A percentile compares a stretch with the other conserved stretches of the same genome.
These are phyloP conservation scores for Fusarium sp. DNA, from an alignment of 2,329 filamentous ascomycete genomes.

Conservation along the genomic window DNA sequence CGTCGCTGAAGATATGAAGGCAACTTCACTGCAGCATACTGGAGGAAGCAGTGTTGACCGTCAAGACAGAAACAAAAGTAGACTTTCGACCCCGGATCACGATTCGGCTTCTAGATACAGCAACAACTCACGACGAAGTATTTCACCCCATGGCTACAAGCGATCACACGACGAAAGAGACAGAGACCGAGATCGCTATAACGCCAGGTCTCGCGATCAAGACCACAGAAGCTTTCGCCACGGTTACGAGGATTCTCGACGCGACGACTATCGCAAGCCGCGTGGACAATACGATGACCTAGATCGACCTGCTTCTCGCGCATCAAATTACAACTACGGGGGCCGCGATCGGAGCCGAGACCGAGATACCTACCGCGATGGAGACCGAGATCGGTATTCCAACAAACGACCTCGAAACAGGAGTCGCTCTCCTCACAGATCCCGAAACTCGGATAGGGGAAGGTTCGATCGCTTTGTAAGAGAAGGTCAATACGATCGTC, in stretches of 20 bases:
- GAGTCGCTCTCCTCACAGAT: constrained; percentile 64
- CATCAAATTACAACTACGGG: constrained; percentile 61
- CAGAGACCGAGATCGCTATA: constrained; percentile 54
- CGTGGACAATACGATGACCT: constrained; percentile 69
- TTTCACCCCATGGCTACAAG: constrained; percentile 77
- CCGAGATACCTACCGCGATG: constrained; percentile 57
- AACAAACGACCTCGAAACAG: constrained; percentile 70
- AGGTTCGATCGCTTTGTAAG: constrained; percentile 53
- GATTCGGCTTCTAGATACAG: constrained; percentile 60
- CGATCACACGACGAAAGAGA: constrained; percentile 74
- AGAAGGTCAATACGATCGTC: constrained; percentile 49
- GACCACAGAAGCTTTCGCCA: constrained; percentile 72
- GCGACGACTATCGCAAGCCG: constrained; percentile 62
- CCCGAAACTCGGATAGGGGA: constrained; percentile 55
- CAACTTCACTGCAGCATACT: constrained; percentile 85
- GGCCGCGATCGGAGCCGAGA: constrained; percentile 59
- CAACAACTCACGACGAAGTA: constrained; percentile 61
- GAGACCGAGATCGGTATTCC: constrained; percentile 59
- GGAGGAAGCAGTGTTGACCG: constrained; percentile 91
- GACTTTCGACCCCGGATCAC: constrained; percentile 70
- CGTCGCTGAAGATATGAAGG: constrained; percentile 76
- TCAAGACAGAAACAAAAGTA: constrained; percentile 82
- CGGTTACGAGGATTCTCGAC: constrained; percentile 70
- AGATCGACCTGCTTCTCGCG: constrained; percentile 63
- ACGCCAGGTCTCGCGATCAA: constrained; percentile 61